Evolutionary conservation across 257 asterid genomes (phyloP).

Genomic region (Petunia secreta): DNA sequence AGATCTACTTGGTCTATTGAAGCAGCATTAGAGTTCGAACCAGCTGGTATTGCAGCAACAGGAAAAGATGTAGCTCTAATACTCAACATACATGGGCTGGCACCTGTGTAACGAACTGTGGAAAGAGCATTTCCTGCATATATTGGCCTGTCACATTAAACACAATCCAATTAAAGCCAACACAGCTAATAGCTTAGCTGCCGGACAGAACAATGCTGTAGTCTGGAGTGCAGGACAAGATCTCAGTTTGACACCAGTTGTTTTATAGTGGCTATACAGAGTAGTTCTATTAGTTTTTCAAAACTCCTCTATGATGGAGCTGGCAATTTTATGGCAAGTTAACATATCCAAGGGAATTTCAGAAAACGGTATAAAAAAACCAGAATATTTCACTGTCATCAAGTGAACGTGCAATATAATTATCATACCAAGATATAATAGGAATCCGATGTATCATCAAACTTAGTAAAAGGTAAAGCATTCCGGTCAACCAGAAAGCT

Average conservation of each 20-base stretch:
- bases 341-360: background rate
- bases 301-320: background rate
- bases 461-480: background rate
- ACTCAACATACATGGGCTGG: constrained; percentile 90
- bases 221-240: background rate
- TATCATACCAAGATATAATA: constrained; percentile 11
- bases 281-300: background rate
- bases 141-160: constrained; percentile 71
- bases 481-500: background rate
- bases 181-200: background rate
- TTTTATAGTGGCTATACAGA: background rate
- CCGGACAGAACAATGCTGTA: background rate
- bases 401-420: background rate
- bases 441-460: background rate
- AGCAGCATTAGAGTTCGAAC: constrained; percentile 54
- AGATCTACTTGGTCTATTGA: constrained; percentile 77
- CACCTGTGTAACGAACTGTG: constrained; percentile 81
- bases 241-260: background rate
- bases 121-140: constrained; percentile 98
- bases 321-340: background rate
- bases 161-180: constrained; percentile 22
- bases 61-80: constrained; percentile 90
- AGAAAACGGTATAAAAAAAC: background rate
- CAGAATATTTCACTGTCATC: constrained; percentile 11
- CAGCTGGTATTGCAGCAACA: constrained; percentile 35